Percentiles rank a stretch among this genome's conserved stretches.
Evolutionary conservation across 495 filamentous ascomycete species (phyloP).

Genomic region (Podospora pseudoanserina): DNA sequence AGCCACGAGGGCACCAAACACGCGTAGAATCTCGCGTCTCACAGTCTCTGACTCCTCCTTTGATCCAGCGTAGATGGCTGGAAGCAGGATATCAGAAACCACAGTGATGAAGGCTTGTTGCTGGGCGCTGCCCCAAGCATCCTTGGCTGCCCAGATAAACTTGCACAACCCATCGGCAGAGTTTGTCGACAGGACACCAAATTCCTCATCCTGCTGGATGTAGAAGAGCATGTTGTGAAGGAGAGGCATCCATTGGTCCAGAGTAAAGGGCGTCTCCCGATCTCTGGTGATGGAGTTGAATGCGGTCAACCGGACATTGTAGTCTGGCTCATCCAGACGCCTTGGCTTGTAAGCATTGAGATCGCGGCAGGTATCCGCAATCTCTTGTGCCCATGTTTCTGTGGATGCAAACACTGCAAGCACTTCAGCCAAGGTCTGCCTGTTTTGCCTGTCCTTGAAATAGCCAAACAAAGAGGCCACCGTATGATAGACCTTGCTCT

Average conservation of each 20-base stretch:
- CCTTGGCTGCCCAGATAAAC: constrained; percentile 62
- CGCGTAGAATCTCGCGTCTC: constrained; percentile 70
- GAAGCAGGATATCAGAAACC: constrained; percentile 61
- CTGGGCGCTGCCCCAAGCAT: constrained; percentile 32
- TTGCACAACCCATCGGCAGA: constrained; percentile 74
- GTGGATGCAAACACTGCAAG: constrained; percentile 63
- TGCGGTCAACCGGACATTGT: constrained; percentile 71
- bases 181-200: constrained; percentile 74
- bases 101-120: constrained; percentile 45
- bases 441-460: constrained; percentile 74
- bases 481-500: constrained; percentile 56
- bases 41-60: constrained; percentile 78
- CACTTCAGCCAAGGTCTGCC: constrained; percentile 67
- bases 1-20: constrained; percentile 74
- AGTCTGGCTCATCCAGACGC: constrained; percentile 79
- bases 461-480: constrained; percentile 76
- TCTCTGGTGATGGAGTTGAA: constrained; percentile 69
- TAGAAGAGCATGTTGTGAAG: constrained; percentile 87
- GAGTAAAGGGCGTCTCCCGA: constrained; percentile 49
- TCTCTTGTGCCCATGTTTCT: constrained; percentile 55
- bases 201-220: constrained; percentile 81
- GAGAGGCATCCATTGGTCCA: constrained; percentile 87
- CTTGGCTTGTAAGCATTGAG: constrained; percentile 71
- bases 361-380: constrained; percentile 68
- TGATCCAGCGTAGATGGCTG: constrained; percentile 69